phyloP scores from a whole-genome alignment of 495 filamentous ascomycete genomes.

The Ascodesmis nigricans region DNA sequence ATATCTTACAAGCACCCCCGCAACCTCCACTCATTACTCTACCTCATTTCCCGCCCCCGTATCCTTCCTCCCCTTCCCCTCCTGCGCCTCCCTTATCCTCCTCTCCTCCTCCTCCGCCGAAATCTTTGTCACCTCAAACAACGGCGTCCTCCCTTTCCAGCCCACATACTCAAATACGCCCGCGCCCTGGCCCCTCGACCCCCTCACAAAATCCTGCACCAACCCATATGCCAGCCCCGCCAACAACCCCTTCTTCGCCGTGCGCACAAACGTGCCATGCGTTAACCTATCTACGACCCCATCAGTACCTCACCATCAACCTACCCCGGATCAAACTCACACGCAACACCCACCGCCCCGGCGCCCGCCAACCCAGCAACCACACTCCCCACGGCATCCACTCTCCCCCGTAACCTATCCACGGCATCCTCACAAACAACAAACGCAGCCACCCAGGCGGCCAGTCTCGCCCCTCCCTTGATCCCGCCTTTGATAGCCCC shows the following conservation, averaged over 20 bases:
- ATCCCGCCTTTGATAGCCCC: constrained; percentile 57
- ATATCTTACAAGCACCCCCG: too few species aligned
- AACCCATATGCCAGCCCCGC: constrained; percentile 64
- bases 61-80: too few species aligned
- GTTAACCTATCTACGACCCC: constrained; percentile 48
- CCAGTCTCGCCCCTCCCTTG: constrained; percentile 49
- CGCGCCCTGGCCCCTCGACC: constrained; percentile 31
- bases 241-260: constrained; percentile 55
- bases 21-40: too few species aligned
- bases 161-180: constrained; percentile 8
- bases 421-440: constrained; percentile 64
- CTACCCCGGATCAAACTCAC: constrained; percentile 29
- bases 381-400: constrained; percentile 54
- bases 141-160: background rate
- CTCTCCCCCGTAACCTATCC: constrained; percentile 45
- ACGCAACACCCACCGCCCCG: constrained; percentile 69
- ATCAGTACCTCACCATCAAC: constrained; percentile 1
- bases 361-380: constrained; percentile 61
- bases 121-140: too few species aligned
- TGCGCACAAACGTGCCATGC: constrained; percentile 58
- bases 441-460: constrained; percentile 42
- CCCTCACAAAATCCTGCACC: constrained; percentile 46
- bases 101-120: too few species aligned
- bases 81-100: too few species aligned
- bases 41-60: too few species aligned